Evolutionary conservation across 1,139 yeast species (phyloP).

Genomic region (Nakaseomyces kungkrabaensis): DNA sequence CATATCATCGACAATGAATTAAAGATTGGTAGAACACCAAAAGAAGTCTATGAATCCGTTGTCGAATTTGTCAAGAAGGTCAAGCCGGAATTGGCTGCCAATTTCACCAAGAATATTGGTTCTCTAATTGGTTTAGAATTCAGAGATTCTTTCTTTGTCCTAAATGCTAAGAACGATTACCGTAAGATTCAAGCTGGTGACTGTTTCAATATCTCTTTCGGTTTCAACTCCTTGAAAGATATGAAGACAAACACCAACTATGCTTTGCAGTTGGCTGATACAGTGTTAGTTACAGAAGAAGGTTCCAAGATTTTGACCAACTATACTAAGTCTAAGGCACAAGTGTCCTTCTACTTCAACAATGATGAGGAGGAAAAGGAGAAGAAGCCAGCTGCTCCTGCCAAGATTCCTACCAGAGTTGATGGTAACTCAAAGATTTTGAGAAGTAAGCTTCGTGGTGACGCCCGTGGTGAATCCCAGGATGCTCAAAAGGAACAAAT

Average conservation of each 20-base stretch:
- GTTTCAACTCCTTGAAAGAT: slow-evolving; percentile 56
- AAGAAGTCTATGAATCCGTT: slow-evolving; percentile 57
- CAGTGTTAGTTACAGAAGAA: slow-evolving; percentile 49
- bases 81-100: slow-evolving; percentile 52
- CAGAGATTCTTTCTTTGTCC: slow-evolving; percentile 66
- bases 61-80: slow-evolving; percentile 46
- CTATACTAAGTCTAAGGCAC: slow-evolving; percentile 62
- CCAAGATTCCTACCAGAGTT: slow-evolving; percentile 13
- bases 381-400: slow-evolving; percentile 14
- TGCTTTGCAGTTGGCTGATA: slow-evolving; percentile 73
- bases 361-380: slow-evolving; percentile 45
- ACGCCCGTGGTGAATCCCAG: slow-evolving; percentile 62
- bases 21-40: slow-evolving; percentile 59
- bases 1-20: slow-evolving; percentile 46
- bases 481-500: slow-evolving; percentile 59
- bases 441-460: slow-evolving; percentile 74
- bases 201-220: slow-evolving; percentile 66
- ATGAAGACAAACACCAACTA: slow-evolving; percentile 44
- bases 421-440: slow-evolving; percentile 44
- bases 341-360: slow-evolving; percentile 76
- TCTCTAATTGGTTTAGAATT: slow-evolving; percentile 88
- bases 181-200: slow-evolving; percentile 62
- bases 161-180: slow-evolving; percentile 60
- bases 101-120: slow-evolving; percentile 77
- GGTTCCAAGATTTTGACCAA: slow-evolving; percentile 57